These are phyloP conservation scores for Echria macrotheca DNA, from an alignment of 495 filamentous ascomycete genomes.

Conservation along the genomic window DNA sequence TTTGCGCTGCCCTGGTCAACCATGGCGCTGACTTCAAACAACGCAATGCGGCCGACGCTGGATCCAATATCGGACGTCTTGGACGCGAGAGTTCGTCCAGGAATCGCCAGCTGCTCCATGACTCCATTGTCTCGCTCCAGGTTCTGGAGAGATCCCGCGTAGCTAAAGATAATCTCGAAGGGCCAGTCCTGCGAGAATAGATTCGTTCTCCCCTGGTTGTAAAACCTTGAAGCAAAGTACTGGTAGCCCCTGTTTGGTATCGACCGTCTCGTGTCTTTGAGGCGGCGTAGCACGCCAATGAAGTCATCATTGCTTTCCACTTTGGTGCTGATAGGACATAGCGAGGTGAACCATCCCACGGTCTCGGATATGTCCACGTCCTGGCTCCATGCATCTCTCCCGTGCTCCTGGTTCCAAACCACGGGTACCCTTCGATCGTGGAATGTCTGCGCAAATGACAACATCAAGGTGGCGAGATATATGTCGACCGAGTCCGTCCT, in stretches of 20 bases:
- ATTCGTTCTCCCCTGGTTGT: slow-evolving; percentile 39
- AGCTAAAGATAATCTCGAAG: slow-evolving; percentile 68
- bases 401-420: slow-evolving; percentile 49
- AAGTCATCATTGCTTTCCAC: slow-evolving; percentile 36
- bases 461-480: slow-evolving; percentile 42
- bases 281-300: slow-evolving; percentile 32
- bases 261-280: slow-evolving; percentile 36
- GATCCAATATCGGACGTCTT: slow-evolving; percentile 52
- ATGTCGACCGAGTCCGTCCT: slow-evolving; percentile 44
- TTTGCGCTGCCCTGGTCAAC: slow-evolving; percentile 55
- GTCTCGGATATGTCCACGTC: slow-evolving; percentile 42
- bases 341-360: slow-evolving; percentile 47
- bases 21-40: slow-evolving; percentile 59
- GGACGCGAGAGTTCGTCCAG: slow-evolving; percentile 32
- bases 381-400: slow-evolving; percentile 31
- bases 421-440: slow-evolving; percentile 49
- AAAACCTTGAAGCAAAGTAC: slow-evolving; percentile 39
- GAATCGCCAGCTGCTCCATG: slow-evolving; percentile 50
- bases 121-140: slow-evolving; percentile 57
- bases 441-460: slow-evolving; percentile 46
- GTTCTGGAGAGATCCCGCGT: slow-evolving; percentile 59
- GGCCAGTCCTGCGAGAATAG: slow-evolving; percentile 49
- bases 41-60: slow-evolving; percentile 52
- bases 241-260: slow-evolving; percentile 23
- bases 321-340: slow-evolving; percentile 32